Percentiles rank a stretch among this genome's conserved stretches.
Evolutionary conservation across 345 rosid genomes (phyloP).

Genomic region (Leavenworthia alabamica): DNA sequence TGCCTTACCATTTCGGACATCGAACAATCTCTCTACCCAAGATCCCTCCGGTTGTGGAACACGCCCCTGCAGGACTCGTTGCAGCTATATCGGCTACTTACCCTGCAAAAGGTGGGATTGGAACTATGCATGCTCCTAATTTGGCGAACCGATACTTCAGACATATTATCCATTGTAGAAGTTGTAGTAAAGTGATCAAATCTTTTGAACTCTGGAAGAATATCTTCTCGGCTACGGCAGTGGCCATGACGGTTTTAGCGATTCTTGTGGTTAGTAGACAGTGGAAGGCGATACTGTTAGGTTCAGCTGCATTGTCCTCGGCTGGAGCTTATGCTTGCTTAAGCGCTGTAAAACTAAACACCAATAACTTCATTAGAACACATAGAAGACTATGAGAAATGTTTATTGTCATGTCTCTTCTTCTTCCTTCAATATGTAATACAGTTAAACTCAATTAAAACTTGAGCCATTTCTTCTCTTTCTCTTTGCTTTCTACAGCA

Average conservation of each 20-base stretch:
- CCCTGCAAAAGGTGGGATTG: constrained; percentile 79
- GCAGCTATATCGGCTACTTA: constrained; percentile 64
- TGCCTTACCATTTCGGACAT: constrained; percentile 92
- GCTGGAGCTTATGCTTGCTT: constrained; percentile 61
- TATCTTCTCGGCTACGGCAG: constrained; percentile 39
- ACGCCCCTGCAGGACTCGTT: constrained; percentile 81
- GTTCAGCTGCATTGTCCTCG: constrained; percentile 49
- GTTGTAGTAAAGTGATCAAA: constrained; percentile 54
- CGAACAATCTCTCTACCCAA: constrained; percentile 58
- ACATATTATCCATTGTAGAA: constrained; percentile 84
- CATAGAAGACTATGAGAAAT: constrained; percentile 66
- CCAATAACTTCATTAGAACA: constrained; percentile 76
- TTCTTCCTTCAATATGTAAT: neutral
- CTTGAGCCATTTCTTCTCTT: constrained; percentile 92
- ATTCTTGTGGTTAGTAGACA: constrained; percentile 60
- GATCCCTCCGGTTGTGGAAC: constrained; percentile 75
- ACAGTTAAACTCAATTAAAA: constrained; percentile 34
- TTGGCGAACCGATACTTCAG: constrained; percentile 73
- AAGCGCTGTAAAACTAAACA: constrained; percentile 56
- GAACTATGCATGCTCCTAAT: constrained; percentile 72
- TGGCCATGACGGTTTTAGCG: constrained; percentile 49
- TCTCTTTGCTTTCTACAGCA: constrained; percentile 63
- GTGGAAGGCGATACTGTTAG: constrained; percentile 59
- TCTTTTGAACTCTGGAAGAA: constrained; percentile 60
- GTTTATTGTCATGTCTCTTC: neutral